A percentile compares a stretch with the other conserved stretches of the same genome.
Evolutionary conservation across 2,329 filamentous ascomycete species (phyloP).

Genomic region (Stylonectria norvegica): DNA sequence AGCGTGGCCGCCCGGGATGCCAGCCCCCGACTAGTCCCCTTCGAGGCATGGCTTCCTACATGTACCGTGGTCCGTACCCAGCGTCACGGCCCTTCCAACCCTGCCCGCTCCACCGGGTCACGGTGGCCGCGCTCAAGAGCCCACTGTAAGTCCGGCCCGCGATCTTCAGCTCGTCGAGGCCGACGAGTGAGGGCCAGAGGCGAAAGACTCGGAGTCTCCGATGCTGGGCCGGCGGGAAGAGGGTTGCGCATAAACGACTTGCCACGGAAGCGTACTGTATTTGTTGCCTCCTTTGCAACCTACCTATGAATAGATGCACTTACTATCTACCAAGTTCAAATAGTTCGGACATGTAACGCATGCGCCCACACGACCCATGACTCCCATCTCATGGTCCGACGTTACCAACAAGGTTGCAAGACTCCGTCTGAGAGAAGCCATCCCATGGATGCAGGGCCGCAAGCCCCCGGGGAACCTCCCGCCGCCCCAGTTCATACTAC

Average conservation of each 20-base stretch:
- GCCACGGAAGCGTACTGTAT: too few relatives aligned
- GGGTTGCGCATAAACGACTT: too few relatives aligned
- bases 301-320: too few relatives aligned
- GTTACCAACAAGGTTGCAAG: background rate
- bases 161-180: too few relatives aligned
- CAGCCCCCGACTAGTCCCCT: background rate
- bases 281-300: too few relatives aligned
- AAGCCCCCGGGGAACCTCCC: constrained; percentile 6
- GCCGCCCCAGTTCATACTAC: constrained; percentile 2
- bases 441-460: constrained; percentile 9
- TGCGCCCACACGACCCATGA: too few relatives aligned
- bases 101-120: background rate
- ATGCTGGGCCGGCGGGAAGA: too few relatives aligned
- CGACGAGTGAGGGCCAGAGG: too few relatives aligned
- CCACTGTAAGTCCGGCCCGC: too few relatives aligned
- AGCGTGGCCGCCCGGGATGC: constrained; percentile 8
- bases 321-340: too few relatives aligned
- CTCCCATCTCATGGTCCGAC: background rate
- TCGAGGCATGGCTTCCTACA: background rate
- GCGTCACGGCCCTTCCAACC: background rate
- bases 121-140: background rate
- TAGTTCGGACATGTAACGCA: too few relatives aligned
- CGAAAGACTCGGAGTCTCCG: too few relatives aligned
- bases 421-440: background rate
- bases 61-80: background rate